Conservation (phyloP, 2,329 filamentous ascomycete genomes). For the Ophiostoma perfectum region DNA sequence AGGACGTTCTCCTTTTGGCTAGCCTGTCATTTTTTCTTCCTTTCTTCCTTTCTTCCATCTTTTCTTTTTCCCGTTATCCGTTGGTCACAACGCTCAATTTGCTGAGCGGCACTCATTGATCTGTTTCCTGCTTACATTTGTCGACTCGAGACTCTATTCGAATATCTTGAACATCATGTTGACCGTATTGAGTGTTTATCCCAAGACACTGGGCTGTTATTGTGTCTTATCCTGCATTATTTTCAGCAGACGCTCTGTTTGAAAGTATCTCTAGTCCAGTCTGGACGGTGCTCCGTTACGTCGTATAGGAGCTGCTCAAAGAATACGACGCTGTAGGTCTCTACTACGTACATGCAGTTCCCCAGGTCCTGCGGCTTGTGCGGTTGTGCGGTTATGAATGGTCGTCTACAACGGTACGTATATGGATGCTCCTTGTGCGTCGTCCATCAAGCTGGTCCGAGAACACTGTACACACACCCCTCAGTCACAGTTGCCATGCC, state of each 20-base stretch:
- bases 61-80: background rate
- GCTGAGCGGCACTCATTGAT: background rate
- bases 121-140: background rate
- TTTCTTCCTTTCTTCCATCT: background rate
- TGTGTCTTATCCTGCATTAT: too few species aligned
- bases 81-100: background rate
- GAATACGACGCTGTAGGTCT: background rate
- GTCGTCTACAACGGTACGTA: background rate
- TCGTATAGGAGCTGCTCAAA: background rate
- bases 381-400: background rate
- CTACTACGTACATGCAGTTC: background rate
- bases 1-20: background rate
- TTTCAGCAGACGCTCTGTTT: background rate
- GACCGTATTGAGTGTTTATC: too few species aligned
- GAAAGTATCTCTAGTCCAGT: background rate
- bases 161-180: too few species aligned
- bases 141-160: background rate
- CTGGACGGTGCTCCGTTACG: background rate
- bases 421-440: background rate
- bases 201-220: too few species aligned
- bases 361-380: conserved; percentile 9
- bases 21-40: background rate
- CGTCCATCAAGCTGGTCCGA: background rate
- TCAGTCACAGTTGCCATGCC: conserved; percentile 5
- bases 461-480: conserved; percentile 3